Percentiles rank a stretch among this genome's conserved stretches.
Evolutionary conservation across 2,329 filamentous ascomycete genomes (phyloP).

Genomic region (Dothistroma septosporum): DNA sequence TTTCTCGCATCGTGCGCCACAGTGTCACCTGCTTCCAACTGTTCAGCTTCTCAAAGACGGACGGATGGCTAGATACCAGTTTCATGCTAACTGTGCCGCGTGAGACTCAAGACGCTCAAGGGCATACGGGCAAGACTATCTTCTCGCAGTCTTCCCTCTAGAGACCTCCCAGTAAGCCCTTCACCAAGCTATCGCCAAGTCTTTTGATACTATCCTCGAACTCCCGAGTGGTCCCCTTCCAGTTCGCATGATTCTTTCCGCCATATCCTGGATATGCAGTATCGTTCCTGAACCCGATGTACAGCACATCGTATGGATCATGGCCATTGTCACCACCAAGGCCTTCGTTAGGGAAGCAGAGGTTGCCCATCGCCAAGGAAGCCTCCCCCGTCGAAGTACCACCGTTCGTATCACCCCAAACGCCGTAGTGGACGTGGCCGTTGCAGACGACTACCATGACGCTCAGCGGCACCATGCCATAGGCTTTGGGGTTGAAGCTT

Average conservation of each 20-base stretch:
- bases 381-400: slow-evolving; percentile 41
- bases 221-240: slow-evolving; percentile 47
- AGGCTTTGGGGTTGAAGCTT: slow-evolving; percentile 19
- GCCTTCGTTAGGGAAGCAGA: slow-evolving; percentile 55
- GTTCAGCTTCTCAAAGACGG: no score
- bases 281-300: slow-evolving; percentile 51
- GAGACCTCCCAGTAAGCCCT: not conserved
- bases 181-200: slow-evolving; percentile 54
- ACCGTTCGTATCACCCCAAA: slow-evolving; percentile 61
- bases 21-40: no score
- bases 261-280: not conserved
- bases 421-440: slow-evolving; percentile 50
- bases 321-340: slow-evolving; percentile 56
- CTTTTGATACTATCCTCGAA: slow-evolving; percentile 86
- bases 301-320: slow-evolving; percentile 56
- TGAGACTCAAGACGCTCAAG: no score
- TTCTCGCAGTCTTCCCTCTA: not conserved
- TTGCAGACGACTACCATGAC: slow-evolving; percentile 55
- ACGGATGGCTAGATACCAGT: no score
- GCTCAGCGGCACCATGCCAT: slow-evolving; percentile 50
- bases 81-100: no score
- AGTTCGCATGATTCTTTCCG: not conserved
- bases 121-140: no score
- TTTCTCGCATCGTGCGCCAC: no score
- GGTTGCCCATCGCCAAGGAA: slow-evolving; percentile 46